Percentiles rank a stretch among this genome's conserved stretches.
Evolutionary conservation across 805 yeast species (phyloP).

Genomic region (Ogataea pilisensis): DNA sequence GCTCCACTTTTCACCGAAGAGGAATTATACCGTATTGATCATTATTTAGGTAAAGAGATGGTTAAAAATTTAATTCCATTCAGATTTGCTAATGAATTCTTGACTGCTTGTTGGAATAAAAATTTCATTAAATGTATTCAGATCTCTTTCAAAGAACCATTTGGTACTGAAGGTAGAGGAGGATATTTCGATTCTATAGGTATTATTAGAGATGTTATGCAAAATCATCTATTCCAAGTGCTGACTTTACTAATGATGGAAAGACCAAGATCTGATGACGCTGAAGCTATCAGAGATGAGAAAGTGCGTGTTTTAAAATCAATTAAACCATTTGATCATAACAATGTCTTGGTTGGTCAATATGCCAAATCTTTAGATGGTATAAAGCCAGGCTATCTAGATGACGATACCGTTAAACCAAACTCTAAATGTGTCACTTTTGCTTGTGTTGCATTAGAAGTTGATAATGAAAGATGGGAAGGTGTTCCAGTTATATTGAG

Average conservation of each 20-base stretch:
- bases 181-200: slow-evolving; percentile 96
- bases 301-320: slow-evolving; percentile 90
- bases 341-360: slow-evolving; percentile 82
- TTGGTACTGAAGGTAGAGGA: slow-evolving; percentile 98
- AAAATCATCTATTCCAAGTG: slow-evolving; percentile 92
- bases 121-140: slow-evolving; percentile 76
- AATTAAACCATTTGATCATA: slow-evolving; percentile 58
- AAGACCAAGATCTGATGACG: slow-evolving; percentile 84
- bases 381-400: slow-evolving; percentile 81
- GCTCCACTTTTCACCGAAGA: slow-evolving; percentile 88
- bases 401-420: slow-evolving; percentile 82
- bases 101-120: slow-evolving; percentile 86
- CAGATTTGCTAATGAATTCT: slow-evolving; percentile 86
- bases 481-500: slow-evolving; percentile 95
- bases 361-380: slow-evolving; percentile 84
- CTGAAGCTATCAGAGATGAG: slow-evolving; percentile 94
- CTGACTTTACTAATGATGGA: slow-evolving; percentile 92
- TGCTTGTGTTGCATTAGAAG: slow-evolving; percentile 77
- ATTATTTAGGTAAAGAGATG: slow-evolving; percentile 96
- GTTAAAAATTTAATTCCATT: slow-evolving; percentile 87
- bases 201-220: slow-evolving; percentile 96
- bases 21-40: slow-evolving; percentile 93
- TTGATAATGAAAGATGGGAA: slow-evolving; percentile 94
- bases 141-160: slow-evolving; percentile 94
- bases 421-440: slow-evolving; percentile 87